Evolutionary conservation across 2,329 filamentous ascomycete genomes (phyloP), one percentile per base, ranked within the genome.

Genomic region (Diaporthe batatas): DNA sequence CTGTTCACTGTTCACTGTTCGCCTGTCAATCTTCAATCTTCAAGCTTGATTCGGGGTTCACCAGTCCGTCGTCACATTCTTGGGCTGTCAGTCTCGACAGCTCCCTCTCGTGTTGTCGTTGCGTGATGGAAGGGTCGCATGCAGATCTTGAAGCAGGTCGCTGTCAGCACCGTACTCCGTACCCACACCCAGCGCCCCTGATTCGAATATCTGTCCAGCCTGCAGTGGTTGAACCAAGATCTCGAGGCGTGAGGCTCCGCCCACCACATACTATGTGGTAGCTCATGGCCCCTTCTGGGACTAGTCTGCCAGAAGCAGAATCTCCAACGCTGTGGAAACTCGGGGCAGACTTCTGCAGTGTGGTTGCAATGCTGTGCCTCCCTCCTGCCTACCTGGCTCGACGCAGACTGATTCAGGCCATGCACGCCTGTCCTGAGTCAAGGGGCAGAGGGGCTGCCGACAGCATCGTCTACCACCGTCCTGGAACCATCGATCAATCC

Each of bases 331-430:
- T 70, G 42, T 62, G 68, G 55, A 51, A 70, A 53, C 62, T 67
- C 62, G 62, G 62, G 47, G 39, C 39, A 53, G 62, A 25, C 62
- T 67, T 39, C 44, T 53, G 34, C 44, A 53, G 44, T 58, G 42
- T 59, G 44, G 54, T 51, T 70, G 68, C 68, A 70, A 70, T 47
- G 68, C 55, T 62, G 68, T 70, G 68, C 68, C 68, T 49, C 68
- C 1, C 68, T 59, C 42, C 55, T 62, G 68, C 68, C 29, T 55
- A 32, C 65, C 58, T 70, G 68, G 68, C 47, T 39, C 29, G 54
- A 51, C 68, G 18, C 29, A n/a, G 44, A 59, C 68, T 70, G 68
- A 70, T 62, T 67, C 62, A 67, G 2, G 39, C 62, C 32, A 67
- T 49, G 47, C 68, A 70, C 55, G 34, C 47, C 47, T 10, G 53